Conservation (phyloP, 345 rosid genomes). For the Hibiscus mutabilis region DNA sequence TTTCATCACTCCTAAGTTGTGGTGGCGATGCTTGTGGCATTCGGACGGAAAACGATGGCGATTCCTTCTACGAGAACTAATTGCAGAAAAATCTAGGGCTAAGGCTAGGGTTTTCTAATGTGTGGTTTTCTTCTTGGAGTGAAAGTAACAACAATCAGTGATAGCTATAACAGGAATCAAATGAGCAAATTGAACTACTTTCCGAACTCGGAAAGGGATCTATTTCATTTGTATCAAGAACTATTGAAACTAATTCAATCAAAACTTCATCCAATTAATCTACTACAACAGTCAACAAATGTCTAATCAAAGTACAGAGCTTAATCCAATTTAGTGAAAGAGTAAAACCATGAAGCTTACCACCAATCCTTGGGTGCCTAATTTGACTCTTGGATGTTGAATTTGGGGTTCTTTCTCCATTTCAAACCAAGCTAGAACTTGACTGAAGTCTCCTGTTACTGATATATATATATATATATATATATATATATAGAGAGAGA, state of each 20-base stretch:
- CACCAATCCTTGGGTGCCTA: conserved; percentile 13
- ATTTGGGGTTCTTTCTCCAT: conserved; percentile 19
- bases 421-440: neutral
- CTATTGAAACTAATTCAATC: too few species aligned
- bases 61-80: conserved; percentile 49
- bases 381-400: conserved; percentile 7
- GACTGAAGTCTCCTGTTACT: neutral
- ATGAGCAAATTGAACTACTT: too few species aligned
- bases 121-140: neutral
- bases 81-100: conserved; percentile 31
- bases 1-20: conserved; percentile 32
- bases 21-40: conserved; percentile 76
- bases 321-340: neutral
- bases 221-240: too few species aligned
- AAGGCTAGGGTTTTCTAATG: conserved; percentile 20
- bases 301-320: neutral
- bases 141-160: neutral
- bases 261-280: neutral
- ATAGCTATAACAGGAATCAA: too few species aligned
- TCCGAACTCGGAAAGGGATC: too few species aligned
- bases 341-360: neutral
- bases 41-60: conserved; percentile 52
- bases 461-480: too few species aligned
- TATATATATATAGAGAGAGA: too few species aligned
- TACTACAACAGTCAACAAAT: neutral